Base-by-base conservation (phyloP, 73 alveolate species). In the Paramecium biaurelia region DNA sequence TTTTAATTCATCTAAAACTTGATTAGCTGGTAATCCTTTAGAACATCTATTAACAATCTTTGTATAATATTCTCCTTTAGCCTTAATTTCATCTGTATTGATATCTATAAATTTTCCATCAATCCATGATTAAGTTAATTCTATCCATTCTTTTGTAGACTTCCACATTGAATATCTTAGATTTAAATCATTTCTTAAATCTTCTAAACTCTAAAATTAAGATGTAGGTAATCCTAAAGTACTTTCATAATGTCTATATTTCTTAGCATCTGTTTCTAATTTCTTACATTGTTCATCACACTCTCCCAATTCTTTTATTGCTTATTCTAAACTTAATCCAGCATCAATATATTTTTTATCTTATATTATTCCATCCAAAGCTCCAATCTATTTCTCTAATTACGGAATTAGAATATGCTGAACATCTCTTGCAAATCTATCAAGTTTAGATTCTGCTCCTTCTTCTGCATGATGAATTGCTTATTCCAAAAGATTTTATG, bases 211-310 rank as follows among this genome's bases (percentile, higher is more conserved):
- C 70, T 96, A 97, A 85, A 97, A 97, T 72, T 92, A 85, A 57
- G 97, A 92, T 12, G 92, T 95, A 53, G 95, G 96, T 37, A 97
- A 30, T 34, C 96, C 98, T 10, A 97, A 85, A 93, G 96, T 96
- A 7, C 88, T 85, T 70, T 96, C 95, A 85, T 94, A 95, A 4
- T 79, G 76, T 68, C 95, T 96, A 37, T 94, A 68, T 32, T 70
- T 74, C 70, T 96, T 96, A 26, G 98, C 96, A 68, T 96, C 95
- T 7, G 94, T 96, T 70, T 89, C 94, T 10, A 89, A 49, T 58
- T 89, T 89, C 76, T 89, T 89, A 89, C 92, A 76, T 38, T 89
- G 35, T 45, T 89, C 87, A 38, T 70, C 85, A 37, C 85, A 89
- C 5, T 82, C 94, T 24, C 63, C 84, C 24, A 89, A 89, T 45